phyloP scores from a whole-genome alignment of 768 basidiomycete genomes.

The Kwoniella sp. region DNA sequence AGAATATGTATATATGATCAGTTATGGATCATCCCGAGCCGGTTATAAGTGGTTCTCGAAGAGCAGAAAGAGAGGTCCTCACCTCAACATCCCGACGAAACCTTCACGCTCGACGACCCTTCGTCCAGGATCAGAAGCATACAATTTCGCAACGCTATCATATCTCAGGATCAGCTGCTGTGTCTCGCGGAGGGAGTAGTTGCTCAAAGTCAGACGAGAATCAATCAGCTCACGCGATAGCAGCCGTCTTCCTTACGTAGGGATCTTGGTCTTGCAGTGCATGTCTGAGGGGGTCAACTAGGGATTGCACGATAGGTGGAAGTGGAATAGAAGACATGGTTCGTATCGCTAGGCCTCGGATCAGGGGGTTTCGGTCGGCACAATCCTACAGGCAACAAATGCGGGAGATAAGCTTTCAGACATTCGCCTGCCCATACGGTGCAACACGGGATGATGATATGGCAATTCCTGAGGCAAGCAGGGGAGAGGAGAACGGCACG shows the following conservation, averaged over 20 bases:
- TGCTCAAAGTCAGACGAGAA: no score
- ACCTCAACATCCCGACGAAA: constrained; percentile 83
- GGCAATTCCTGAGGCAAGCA: no score
- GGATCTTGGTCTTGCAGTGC: constrained; percentile 92
- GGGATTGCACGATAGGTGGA: constrained; percentile 74
- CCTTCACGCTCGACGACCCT: constrained; percentile 82
- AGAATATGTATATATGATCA: not conserved
- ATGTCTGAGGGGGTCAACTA: constrained; percentile 87
- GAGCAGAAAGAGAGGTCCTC: constrained; percentile 1
- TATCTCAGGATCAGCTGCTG: constrained; percentile 19
- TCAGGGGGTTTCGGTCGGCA: constrained; percentile 91
- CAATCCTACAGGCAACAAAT: no score
- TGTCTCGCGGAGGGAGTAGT: no score
- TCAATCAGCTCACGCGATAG: constrained; percentile 61
- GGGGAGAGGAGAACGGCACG: not conserved
- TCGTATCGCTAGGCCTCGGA: constrained; percentile 93
- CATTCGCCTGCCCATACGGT: no score
- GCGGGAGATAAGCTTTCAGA: no score
- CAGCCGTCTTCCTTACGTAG: constrained; percentile 97
- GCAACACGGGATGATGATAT: no score
- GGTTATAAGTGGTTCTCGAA: not conserved
- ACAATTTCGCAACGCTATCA: constrained; percentile 87
- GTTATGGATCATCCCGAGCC: no score
- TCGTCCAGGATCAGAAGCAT: constrained; percentile 71
- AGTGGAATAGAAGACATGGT: constrained; percentile 99